Conservation (phyloP, 1,139 yeast species). For the Pichia norvegensis region DNA sequence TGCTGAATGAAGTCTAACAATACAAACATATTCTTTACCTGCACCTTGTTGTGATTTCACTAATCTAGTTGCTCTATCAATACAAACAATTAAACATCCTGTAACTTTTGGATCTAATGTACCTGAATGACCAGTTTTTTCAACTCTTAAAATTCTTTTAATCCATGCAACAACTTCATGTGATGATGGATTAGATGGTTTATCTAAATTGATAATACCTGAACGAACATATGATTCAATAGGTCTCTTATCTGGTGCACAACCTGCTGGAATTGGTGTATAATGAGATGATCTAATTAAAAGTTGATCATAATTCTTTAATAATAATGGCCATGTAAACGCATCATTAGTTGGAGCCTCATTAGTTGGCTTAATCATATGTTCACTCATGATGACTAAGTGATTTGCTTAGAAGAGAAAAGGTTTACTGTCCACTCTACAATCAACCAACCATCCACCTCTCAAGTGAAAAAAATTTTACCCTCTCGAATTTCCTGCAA, state of each 20-base stretch:
- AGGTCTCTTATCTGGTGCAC: conserved; percentile 92
- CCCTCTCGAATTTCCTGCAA: too few relatives aligned
- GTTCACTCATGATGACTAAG: conserved; percentile 22
- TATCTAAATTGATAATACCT: conserved; percentile 95
- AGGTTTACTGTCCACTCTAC: neutral
- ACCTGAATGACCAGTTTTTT: conserved; percentile 98
- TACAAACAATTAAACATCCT: conserved; percentile 94
- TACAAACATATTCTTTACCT: conserved; percentile 98
- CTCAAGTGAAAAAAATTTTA: neutral
- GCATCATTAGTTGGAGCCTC: conserved; percentile 77
- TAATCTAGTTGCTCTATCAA: conserved; percentile 95
- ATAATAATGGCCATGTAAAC: conserved; percentile 89
- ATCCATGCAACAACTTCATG: conserved; percentile 99
- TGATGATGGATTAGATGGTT: conserved; percentile 95
- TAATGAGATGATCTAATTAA: conserved; percentile 93
- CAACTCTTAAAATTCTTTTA: conserved; percentile 88
- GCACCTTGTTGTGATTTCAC: conserved; percentile 99
- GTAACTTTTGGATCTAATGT: conserved; percentile 98
- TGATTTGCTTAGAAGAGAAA: neutral
- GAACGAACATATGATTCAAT: conserved; percentile 81
- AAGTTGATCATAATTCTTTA: conserved; percentile 89
- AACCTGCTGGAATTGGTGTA: conserved; percentile 93
- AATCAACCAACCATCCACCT: neutral
- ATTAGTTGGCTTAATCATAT: conserved; percentile 82
- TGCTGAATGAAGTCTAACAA: conserved; percentile 90